Percentiles rank a stretch among this genome's conserved stretches.
Evolutionary conservation across 2,329 filamentous ascomycete species (phyloP).

Genomic region (Orbilia oligospora): DNA sequence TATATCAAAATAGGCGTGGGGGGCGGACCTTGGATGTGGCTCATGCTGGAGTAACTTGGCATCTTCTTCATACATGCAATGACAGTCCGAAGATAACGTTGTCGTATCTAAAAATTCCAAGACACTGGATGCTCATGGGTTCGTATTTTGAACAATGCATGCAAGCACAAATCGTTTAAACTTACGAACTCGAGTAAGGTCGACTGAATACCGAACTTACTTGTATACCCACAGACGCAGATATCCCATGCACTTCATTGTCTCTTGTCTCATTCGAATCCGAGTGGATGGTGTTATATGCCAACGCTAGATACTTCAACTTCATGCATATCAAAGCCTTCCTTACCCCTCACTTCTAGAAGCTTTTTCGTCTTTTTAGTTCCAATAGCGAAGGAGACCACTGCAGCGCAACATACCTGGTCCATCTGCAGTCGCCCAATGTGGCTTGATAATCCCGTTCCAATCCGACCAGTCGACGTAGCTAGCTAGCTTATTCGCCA

Average conservation of each 20-base stretch:
- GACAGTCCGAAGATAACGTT: neutral
- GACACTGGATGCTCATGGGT: neutral
- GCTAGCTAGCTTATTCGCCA: neutral
- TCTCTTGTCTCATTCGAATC: slow-evolving; percentile 6
- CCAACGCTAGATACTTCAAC: neutral
- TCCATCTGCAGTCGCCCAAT: slow-evolving; percentile 11
- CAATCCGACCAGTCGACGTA: slow-evolving; percentile 27
- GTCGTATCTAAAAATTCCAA: neutral
- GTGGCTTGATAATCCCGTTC: slow-evolving; percentile 14
- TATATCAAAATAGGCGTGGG: slow-evolving; percentile 1
- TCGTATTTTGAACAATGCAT: too few species aligned
- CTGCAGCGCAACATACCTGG: too few species aligned
- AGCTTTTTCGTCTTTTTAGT: neutral
- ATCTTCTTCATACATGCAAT: neutral
- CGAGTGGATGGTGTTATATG: too few species aligned
- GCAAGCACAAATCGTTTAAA: neutral
- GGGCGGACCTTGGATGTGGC: too few species aligned
- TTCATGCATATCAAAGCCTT: neutral
- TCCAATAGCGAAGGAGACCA: too few species aligned
- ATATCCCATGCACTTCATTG: slow-evolving; percentile 3
- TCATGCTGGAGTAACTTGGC: neutral
- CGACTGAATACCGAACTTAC: neutral
- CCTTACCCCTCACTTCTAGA: slow-evolving; percentile 6
- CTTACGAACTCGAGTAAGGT: neutral
- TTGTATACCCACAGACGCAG: neutral